phyloP scores from a whole-genome alignment of 768 basidiomycete species.

The Boletus rubroflammeus region DNA sequence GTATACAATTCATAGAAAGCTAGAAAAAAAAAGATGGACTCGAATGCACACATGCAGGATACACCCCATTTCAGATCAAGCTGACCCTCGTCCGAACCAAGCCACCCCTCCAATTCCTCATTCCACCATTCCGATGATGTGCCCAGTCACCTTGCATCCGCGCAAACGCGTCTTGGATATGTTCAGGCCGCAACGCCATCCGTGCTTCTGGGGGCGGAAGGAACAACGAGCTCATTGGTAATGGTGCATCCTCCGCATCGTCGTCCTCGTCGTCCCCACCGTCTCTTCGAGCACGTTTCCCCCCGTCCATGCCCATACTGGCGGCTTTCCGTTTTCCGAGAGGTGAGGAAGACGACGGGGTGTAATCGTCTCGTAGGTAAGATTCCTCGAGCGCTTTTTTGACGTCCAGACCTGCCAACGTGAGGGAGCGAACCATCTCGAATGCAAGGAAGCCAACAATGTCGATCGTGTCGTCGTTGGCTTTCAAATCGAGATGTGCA shows the following conservation, averaged over 20 bases:
- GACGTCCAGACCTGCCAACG: conserved; percentile 81
- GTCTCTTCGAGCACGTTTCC: conserved; percentile 51
- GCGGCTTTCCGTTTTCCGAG: conserved; percentile 67
- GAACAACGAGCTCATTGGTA: conserved; percentile 73
- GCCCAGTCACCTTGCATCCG: conserved; percentile 87
- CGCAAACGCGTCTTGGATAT: conserved; percentile 88
- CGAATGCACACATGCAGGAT: background rate
- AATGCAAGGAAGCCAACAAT: conserved; percentile 97
- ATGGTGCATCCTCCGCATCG: conserved; percentile 61
- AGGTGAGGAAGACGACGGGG: conserved; percentile 43
- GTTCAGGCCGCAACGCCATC: conserved; percentile 74
- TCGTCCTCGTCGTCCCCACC: conserved; percentile 45
- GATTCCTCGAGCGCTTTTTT: conserved; percentile 77
- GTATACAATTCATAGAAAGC: background rate
- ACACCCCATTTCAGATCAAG: conserved; percentile 50
- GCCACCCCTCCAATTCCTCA: conserved; percentile 88
- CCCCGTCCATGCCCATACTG: conserved; percentile 39
- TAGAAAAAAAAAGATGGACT: background rate
- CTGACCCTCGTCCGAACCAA: conserved; percentile 74
- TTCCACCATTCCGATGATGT: conserved; percentile 76
- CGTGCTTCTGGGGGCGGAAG: conserved; percentile 78
- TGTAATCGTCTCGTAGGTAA: conserved; percentile 60
- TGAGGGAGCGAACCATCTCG: conserved; percentile 94
- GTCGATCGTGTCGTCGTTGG: conserved; percentile 92
- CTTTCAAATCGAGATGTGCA: conserved; percentile 78